Evolutionary conservation across 768 basidiomycete genomes (phyloP), one percentile per base, ranked within the genome.

Genomic region (Leccinum arenicola): DNA sequence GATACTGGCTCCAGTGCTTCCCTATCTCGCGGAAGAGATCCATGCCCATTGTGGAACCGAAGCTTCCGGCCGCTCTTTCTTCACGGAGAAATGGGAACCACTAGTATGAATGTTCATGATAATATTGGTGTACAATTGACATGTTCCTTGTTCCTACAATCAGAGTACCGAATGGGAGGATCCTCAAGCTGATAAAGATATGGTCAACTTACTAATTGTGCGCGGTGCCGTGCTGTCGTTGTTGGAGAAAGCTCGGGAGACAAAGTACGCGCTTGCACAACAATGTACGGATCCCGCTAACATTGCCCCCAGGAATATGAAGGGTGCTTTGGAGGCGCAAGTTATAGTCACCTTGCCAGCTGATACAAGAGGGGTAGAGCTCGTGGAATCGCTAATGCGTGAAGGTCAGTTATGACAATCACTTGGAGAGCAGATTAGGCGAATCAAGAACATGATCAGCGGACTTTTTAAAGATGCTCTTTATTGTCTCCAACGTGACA

Each of bases 1-100:
- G 3, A 80, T 93, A 3, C 76, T 95, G 49, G 91, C 93, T 0
- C 96, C 96, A 0, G 85, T 98, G 29, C 77, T 93, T 3, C 96
- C 96, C 9, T 91, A 95, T 68, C 82, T 97, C 6, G 90, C 93
- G 0, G 95, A 97, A 73, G 96, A 98, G 72, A 84, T 95, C 57
- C 81, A 91, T 23, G 70, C 69, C 14, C 70, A 73, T 23, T 55
- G 57, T 49, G 58, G 35, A 33, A 61, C 55, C 0, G 55, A 57
- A 12, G 54, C 65, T 8, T 64, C 63, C 31, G 69, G 64, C 0
- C 70, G 60, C 0, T 94, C 92, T 0, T 80, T 91, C n/a, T 95
- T 95, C 66, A 76, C 77, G 61, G 78, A 76, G 3, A 76, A 74
- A n/a, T 96, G 94, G 93, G 68, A 65, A 48, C 80, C 84, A 23